These are phyloP conservation scores for Hypoxylon cercidicola DNA, from an alignment of 495 filamentous ascomycete species.

Conservation along the genomic window DNA sequence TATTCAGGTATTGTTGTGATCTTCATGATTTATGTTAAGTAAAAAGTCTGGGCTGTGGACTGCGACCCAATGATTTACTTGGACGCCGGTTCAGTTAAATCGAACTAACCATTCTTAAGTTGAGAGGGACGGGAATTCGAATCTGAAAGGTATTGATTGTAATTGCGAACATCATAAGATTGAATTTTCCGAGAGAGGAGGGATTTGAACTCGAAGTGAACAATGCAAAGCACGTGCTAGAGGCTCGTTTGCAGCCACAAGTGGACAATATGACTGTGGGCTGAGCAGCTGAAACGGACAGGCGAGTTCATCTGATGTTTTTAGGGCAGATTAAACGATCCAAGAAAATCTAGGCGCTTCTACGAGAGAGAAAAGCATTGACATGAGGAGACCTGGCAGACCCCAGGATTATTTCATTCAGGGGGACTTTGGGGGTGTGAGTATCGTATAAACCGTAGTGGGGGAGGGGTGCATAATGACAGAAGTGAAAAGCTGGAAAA, in stretches of 20 bases:
- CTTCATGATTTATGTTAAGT: background rate
- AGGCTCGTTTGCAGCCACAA: too few relatives aligned
- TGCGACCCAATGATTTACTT: slow-evolving; percentile 6
- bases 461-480: background rate
- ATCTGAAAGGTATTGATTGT: background rate
- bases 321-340: background rate
- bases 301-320: slow-evolving; percentile 34
- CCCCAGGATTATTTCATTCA: slow-evolving; percentile 27
- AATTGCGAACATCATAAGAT: background rate
- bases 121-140: background rate
- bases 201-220: too few relatives aligned
- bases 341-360: slow-evolving; percentile 23
- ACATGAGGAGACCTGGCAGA: slow-evolving; percentile 23
- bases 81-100: slow-evolving; percentile 5
- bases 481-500: background rate
- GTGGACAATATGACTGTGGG: background rate
- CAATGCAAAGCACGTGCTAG: too few relatives aligned
- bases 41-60: background rate
- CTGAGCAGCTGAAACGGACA: slow-evolving; percentile 4
- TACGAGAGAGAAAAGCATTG: slow-evolving; percentile 8
- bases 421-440: slow-evolving; percentile 15
- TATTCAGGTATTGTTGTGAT: background rate
- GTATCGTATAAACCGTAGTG: background rate
- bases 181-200: too few relatives aligned
- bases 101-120: background rate